phyloP scores from a whole-genome alignment of 495 filamentous ascomycete genomes.

The Podospora tetraspora region DNA sequence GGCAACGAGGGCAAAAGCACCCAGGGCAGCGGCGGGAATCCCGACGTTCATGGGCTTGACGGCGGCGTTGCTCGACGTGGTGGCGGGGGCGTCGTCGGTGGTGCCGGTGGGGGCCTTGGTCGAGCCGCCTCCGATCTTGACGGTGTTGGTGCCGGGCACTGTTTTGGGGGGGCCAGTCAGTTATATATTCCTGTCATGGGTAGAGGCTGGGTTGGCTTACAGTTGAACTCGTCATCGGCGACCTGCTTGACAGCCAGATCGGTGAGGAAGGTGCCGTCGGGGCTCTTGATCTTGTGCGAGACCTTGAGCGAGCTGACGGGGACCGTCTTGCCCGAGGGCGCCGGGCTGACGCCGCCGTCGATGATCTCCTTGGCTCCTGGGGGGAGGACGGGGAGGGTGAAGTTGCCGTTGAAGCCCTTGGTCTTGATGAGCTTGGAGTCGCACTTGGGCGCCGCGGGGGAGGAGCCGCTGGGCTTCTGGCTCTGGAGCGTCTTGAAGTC shows the following conservation, averaged over 20 bases:
- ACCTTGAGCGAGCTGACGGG: slow-evolving; percentile 40
- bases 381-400: slow-evolving; percentile 59
- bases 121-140: not conserved
- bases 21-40: slow-evolving; percentile 20
- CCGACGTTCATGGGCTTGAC: slow-evolving; percentile 10
- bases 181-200: not conserved
- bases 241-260: slow-evolving; percentile 41
- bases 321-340: slow-evolving; percentile 38
- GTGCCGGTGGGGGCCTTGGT: slow-evolving; percentile 6
- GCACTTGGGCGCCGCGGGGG: slow-evolving; percentile 55
- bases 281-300: slow-evolving; percentile 35
- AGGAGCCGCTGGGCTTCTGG: slow-evolving; percentile 49
- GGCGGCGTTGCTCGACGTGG: slow-evolving; percentile 17
- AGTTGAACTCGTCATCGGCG: slow-evolving; percentile 35
- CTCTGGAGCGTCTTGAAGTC: slow-evolving; percentile 58
- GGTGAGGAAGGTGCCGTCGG: slow-evolving; percentile 33
- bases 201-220: slow-evolving; percentile 16
- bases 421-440: slow-evolving; percentile 55
- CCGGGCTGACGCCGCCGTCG: slow-evolving; percentile 46
- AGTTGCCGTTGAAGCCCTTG: slow-evolving; percentile 63
- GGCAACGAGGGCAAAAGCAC: slow-evolving; percentile 25
- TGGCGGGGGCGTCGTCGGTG: not conserved
- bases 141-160: slow-evolving; percentile 25
- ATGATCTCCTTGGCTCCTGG: slow-evolving; percentile 46
- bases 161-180: slow-evolving; percentile 11